Conservation (phyloP, 208 protist species). For the Leishmania gerbilli region DNA sequence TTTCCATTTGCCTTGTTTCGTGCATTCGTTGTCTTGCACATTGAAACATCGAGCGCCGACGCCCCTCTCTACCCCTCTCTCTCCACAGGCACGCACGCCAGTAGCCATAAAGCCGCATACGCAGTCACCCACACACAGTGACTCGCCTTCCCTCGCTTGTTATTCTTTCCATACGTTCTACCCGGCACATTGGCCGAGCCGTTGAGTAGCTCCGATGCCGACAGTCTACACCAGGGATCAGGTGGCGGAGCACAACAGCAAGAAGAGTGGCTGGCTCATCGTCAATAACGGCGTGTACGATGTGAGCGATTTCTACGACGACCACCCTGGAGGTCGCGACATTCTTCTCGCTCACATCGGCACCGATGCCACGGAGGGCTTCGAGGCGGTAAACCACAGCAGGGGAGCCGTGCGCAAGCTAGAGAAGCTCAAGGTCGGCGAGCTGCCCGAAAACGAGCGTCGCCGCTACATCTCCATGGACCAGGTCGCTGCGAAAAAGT, state of each 20-base stretch:
- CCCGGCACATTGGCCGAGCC: background rate
- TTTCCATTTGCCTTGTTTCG: too few relatives aligned
- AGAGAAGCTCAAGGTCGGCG: conserved; percentile 52
- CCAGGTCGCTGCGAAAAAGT: conserved; percentile 43
- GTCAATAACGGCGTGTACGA: conserved; percentile 82
- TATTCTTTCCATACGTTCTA: too few relatives aligned
- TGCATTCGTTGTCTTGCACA: background rate
- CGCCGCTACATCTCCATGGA: conserved; percentile 40
- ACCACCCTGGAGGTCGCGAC: conserved; percentile 82
- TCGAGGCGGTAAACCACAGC: conserved; percentile 73
- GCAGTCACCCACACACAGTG: background rate
- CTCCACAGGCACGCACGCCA: background rate
- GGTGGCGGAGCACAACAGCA: conserved; percentile 63
- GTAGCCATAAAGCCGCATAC: background rate
- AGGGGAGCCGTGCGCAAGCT: conserved; percentile 44
- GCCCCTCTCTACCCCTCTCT: background rate
- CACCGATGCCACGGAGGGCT: conserved; percentile 73
- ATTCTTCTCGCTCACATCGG: conserved; percentile 73
- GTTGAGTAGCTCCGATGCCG: conserved; percentile 15
- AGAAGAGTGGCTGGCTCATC: conserved; percentile 71
- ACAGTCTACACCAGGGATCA: conserved; percentile 46
- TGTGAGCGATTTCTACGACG: conserved; percentile 75
- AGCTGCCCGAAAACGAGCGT: conserved; percentile 39
- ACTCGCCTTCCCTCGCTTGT: background rate
- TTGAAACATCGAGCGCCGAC: background rate